Evolutionary conservation across 1,284 basidiomycete species (phyloP).

Genomic region (Leccinum subfulvum): DNA sequence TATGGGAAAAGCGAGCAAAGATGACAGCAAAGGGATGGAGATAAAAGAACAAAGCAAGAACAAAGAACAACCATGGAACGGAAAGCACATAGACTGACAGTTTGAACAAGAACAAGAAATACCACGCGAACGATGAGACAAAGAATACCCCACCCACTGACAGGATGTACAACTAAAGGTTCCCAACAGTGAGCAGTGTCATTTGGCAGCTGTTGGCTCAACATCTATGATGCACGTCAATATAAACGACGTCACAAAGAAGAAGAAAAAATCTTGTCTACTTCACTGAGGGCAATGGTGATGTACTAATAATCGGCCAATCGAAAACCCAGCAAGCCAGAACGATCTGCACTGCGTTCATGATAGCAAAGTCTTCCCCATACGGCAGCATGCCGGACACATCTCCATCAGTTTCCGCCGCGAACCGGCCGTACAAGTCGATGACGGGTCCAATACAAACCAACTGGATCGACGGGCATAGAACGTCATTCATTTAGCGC

Average conservation of each 20-base stretch:
- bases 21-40: slow-evolving; percentile 60
- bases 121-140: slow-evolving; percentile 84
- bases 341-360: slow-evolving; percentile 54
- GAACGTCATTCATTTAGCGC: slow-evolving; percentile 13
- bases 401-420: slow-evolving; percentile 94
- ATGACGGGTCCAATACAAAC: slow-evolving; percentile 91
- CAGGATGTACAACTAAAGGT: slow-evolving; percentile 81
- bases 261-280: slow-evolving; percentile 50
- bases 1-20: slow-evolving; percentile 63
- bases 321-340: slow-evolving; percentile 75
- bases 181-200: slow-evolving; percentile 79
- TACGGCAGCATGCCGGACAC: slow-evolving; percentile 68
- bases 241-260: not conserved
- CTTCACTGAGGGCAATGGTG: slow-evolving; percentile 55
- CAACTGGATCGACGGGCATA: slow-evolving; percentile 77
- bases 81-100: slow-evolving; percentile 86
- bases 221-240: slow-evolving; percentile 48
- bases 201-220: slow-evolving; percentile 94
- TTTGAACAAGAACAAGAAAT: slow-evolving; percentile 52
- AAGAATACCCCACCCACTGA: slow-evolving; percentile 77
- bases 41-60: slow-evolving; percentile 81
- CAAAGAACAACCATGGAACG: slow-evolving; percentile 87
- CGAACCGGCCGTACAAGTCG: slow-evolving; percentile 90
- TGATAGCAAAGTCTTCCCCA: slow-evolving; percentile 57
- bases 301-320: slow-evolving; percentile 82